phyloP scores from a whole-genome alignment of 306 rosid species.

The Trifolium subterraneum region DNA sequence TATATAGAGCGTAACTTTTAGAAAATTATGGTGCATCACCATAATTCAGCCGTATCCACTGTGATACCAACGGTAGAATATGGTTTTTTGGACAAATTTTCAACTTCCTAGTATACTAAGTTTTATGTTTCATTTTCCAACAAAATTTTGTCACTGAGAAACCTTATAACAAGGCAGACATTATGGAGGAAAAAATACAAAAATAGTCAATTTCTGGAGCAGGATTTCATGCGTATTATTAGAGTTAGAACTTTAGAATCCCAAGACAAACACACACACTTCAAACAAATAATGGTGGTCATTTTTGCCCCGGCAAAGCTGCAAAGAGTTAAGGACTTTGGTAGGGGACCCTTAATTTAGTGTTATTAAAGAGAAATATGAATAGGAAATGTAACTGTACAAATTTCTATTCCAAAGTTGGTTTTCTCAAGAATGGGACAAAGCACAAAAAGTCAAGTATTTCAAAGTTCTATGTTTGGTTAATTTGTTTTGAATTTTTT shows the following conservation, averaged over 20 bases:
- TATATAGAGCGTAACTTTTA: too few relatives aligned
- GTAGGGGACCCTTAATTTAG: slow-evolving; percentile 23
- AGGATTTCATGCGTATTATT: slow-evolving; percentile 35
- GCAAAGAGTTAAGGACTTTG: slow-evolving; percentile 25
- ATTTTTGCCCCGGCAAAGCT: slow-evolving; percentile 23
- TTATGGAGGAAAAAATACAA: neutral
- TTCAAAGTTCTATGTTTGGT: slow-evolving; percentile 54
- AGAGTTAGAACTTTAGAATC: slow-evolving; percentile 48
- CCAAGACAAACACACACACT: slow-evolving; percentile 27
- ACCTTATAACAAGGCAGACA: neutral
- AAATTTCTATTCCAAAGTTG: slow-evolving; percentile 34
- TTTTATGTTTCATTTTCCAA: neutral
- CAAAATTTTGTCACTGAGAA: neutral
- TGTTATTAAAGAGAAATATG: slow-evolving; percentile 19
- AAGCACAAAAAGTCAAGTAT: slow-evolving; percentile 44
- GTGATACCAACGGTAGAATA: too few relatives aligned
- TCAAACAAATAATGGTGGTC: neutral
- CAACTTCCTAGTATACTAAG: too few relatives aligned
- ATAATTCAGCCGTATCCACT: too few relatives aligned
- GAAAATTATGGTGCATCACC: too few relatives aligned
- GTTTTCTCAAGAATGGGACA: slow-evolving; percentile 43
- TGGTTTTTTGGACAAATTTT: too few relatives aligned
- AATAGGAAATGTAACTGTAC: slow-evolving; percentile 19
- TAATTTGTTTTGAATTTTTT: neutral
- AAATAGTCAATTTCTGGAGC: slow-evolving; percentile 28